Percentiles rank a stretch among this genome's conserved stretches.
These are phyloP conservation scores for Metschnikowia reukaufii DNA, from an alignment of 805 yeast species.

Conservation along the genomic window DNA sequence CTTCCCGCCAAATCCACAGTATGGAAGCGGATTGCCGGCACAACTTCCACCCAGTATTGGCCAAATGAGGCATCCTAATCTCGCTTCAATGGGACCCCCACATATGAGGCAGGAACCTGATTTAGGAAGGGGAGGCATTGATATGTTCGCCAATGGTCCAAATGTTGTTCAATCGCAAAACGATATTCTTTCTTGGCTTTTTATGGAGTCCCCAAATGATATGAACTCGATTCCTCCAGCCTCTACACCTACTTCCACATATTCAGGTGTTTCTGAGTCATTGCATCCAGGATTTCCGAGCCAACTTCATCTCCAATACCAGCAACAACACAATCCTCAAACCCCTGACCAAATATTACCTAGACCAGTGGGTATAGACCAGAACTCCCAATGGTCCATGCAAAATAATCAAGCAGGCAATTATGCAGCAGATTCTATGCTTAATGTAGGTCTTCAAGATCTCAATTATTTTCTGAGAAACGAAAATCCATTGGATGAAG, in stretches of 20 bases:
- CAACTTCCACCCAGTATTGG: neutral
- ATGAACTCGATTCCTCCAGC: neutral
- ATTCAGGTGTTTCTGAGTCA: neutral
- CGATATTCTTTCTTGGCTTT: conserved; percentile 41
- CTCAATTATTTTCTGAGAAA: conserved; percentile 37
- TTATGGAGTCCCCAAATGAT: conserved; percentile 13
- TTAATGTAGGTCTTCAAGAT: conserved; percentile 33
- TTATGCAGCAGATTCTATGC: conserved; percentile 11
- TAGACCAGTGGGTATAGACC: neutral
- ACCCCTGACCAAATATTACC: neutral
- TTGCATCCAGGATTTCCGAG: neutral
- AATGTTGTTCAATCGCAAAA: conserved; percentile 29
- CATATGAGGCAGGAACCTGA: neutral
- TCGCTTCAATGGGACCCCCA: neutral
- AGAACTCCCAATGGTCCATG: neutral
- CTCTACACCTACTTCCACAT: conserved; percentile 2
- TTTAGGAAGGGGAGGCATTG: neutral
- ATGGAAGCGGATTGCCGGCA: neutral
- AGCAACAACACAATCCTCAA: neutral
- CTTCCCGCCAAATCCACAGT: neutral
- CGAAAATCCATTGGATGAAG: conserved; percentile 42
- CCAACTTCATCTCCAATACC: neutral
- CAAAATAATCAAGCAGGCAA: neutral
- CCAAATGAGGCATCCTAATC: neutral
- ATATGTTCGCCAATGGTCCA: neutral